phyloP scores from a whole-genome alignment of 2,329 filamentous ascomycete species.

The Ceratocystis diversiconidia region DNA sequence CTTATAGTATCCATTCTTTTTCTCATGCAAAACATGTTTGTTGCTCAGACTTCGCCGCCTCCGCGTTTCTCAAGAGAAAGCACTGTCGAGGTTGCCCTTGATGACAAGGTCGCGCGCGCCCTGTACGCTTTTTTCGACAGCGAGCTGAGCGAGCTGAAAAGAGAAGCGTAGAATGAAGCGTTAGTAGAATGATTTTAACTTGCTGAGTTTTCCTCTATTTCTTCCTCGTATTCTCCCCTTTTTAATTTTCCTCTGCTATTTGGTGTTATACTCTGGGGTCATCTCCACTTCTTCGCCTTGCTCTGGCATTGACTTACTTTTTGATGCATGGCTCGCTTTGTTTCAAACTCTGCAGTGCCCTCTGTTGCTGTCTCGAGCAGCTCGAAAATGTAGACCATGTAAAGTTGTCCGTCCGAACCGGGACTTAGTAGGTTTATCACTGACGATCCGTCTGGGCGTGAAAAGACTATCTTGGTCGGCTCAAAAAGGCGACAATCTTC shows the following conservation, averaged over 20 bases:
- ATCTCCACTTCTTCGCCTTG: not conserved
- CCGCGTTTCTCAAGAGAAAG: not conserved
- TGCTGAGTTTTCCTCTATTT: not conserved
- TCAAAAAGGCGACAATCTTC: conserved; percentile 25
- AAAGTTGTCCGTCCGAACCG: conserved; percentile 22
- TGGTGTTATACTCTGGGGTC: not conserved
- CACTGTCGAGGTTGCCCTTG: not conserved
- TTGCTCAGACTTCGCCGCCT: not conserved
- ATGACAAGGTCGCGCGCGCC: not conserved
- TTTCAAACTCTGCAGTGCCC: conserved; percentile 20
- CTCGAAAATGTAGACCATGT: conserved; percentile 26
- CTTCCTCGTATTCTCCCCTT: not conserved
- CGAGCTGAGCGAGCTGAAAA: not conserved
- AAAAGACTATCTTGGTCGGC: conserved; percentile 24
- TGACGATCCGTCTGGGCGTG: conserved; percentile 24
- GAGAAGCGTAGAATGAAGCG: not conserved
- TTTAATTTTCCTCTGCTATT: not conserved
- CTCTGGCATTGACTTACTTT: conserved; percentile 20
- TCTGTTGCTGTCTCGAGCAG: conserved; percentile 22
- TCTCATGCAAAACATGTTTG: conserved; percentile 5
- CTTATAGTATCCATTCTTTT: not conserved
- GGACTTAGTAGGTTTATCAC: conserved; percentile 24
- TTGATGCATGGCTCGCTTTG: conserved; percentile 20
- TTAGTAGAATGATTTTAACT: not conserved
- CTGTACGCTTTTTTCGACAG: not conserved